These are phyloP conservation scores for Eucalyptus brandiana DNA, from an alignment of 345 rosid species.

Conservation along the genomic window DNA sequence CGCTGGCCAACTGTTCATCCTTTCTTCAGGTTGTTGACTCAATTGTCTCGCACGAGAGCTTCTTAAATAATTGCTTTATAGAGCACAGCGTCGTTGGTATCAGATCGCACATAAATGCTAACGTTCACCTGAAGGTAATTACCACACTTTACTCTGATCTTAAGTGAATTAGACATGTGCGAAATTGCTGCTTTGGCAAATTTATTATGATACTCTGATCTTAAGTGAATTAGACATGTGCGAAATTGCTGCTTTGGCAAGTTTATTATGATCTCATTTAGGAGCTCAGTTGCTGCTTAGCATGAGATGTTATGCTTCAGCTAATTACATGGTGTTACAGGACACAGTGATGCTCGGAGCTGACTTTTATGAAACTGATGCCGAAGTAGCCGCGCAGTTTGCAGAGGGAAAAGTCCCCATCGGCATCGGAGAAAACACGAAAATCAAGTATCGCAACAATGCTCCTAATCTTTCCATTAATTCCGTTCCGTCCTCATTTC, in stretches of 20 bases:
- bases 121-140: constrained; percentile 71
- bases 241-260: background rate
- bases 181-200: background rate
- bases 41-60: constrained; percentile 86
- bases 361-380: constrained; percentile 75
- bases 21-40: constrained; percentile 63
- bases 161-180: background rate
- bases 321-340: constrained; percentile 12
- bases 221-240: background rate
- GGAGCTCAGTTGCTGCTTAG: no score
- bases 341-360: constrained; percentile 90
- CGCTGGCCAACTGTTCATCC: background rate
- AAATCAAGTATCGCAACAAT: background rate
- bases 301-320: background rate
- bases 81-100: constrained; percentile 91
- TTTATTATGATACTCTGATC: background rate
- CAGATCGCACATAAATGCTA: constrained; percentile 62
- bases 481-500: background rate
- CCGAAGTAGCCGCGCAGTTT: constrained; percentile 40
- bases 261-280: background rate
- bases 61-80: constrained; percentile 48
- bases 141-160: background rate
- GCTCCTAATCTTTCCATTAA: background rate
- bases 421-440: constrained; percentile 66
- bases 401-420: constrained; percentile 65